Conservation (phyloP, 2,329 filamentous ascomycete species). For the Aspergillus brasiliensis region DNA sequence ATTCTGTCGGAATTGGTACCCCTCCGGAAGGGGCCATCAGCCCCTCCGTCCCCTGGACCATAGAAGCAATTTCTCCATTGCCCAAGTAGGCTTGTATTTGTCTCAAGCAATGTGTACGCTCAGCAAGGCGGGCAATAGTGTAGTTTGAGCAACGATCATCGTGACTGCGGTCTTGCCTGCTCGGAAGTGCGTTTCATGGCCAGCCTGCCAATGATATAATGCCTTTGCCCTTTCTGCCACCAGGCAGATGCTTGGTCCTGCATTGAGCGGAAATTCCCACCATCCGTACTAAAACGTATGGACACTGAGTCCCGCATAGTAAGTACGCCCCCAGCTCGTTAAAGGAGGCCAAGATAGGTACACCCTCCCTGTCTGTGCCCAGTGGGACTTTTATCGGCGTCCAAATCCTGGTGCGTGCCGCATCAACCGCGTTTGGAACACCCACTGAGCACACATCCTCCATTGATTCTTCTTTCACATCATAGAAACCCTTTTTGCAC, state of each 20-base stretch:
- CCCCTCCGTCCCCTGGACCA: conserved; percentile 24
- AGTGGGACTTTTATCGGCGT: conserved; percentile 19
- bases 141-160: conserved; percentile 1
- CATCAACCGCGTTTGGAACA: conserved; percentile 31
- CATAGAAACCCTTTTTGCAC: conserved; percentile 11
- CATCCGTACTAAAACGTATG: conserved; percentile 30
- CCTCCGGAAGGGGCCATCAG: conserved; percentile 19
- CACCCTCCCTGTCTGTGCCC: conserved; percentile 26
- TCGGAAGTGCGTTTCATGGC: conserved; percentile 12
- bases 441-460: conserved; percentile 23
- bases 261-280: conserved; percentile 24
- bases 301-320: conserved; percentile 31
- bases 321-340: conserved; percentile 24
- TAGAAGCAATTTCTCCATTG: conserved; percentile 18
- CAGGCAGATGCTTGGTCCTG: conserved; percentile 19
- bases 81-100: conserved; percentile 14
- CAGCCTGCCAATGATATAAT: conserved; percentile 14
- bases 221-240: conserved; percentile 16
- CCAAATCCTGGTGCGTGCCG: conserved; percentile 20
- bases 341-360: conserved; percentile 27
- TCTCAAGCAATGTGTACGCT: neutral
- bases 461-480: conserved; percentile 15
- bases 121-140: neutral
- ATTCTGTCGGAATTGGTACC: conserved; percentile 19
- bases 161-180: conserved; percentile 9